A percentile compares a stretch with the other conserved stretches of the same genome.
Evolutionary conservation across 208 protist genomes (phyloP).

Genomic region (Crithidia acanthocephali): DNA sequence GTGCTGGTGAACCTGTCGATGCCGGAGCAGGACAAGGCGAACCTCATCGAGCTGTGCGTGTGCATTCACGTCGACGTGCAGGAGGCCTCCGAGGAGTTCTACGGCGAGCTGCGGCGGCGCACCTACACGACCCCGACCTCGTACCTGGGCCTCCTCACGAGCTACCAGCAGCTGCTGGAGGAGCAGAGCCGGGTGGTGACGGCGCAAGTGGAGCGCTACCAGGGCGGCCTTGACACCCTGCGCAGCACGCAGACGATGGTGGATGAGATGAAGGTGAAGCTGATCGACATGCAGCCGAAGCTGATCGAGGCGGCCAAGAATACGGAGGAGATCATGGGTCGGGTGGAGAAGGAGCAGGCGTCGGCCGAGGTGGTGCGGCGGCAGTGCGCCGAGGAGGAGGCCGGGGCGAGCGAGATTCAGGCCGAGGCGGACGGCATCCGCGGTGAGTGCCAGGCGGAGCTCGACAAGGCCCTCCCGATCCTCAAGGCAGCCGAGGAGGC

Average conservation of each 20-base stretch:
- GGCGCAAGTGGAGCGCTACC: conserved; percentile 84
- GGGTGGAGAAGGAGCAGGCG: conserved; percentile 91
- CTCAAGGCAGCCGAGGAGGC: conserved; percentile 93
- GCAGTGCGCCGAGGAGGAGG: conserved; percentile 89
- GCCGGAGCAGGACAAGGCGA: conserved; percentile 55
- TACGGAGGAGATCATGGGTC: conserved; percentile 93
- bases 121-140: conserved; percentile 98
- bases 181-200: conserved; percentile 81
- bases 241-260: conserved; percentile 94
- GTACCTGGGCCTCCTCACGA: conserved; percentile 95
- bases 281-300: conserved; percentile 95
- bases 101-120: conserved; percentile 91
- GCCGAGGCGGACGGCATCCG: conserved; percentile 92
- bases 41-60: conserved; percentile 92
- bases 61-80: conserved; percentile 92
- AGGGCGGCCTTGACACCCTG: conserved; percentile 94
- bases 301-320: conserved; percentile 93
- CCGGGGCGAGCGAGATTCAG: conserved; percentile 81
- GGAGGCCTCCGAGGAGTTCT: conserved; percentile 91
- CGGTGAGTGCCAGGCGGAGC: conserved; percentile 92
- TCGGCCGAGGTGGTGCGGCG: conserved; percentile 86
- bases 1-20: conserved; percentile 67
- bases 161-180: conserved; percentile 88
- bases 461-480: conserved; percentile 96
- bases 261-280: conserved; percentile 95